Conservation (phyloP, 1,284 basidiomycete species). For the Vanrija sp. region DNA sequence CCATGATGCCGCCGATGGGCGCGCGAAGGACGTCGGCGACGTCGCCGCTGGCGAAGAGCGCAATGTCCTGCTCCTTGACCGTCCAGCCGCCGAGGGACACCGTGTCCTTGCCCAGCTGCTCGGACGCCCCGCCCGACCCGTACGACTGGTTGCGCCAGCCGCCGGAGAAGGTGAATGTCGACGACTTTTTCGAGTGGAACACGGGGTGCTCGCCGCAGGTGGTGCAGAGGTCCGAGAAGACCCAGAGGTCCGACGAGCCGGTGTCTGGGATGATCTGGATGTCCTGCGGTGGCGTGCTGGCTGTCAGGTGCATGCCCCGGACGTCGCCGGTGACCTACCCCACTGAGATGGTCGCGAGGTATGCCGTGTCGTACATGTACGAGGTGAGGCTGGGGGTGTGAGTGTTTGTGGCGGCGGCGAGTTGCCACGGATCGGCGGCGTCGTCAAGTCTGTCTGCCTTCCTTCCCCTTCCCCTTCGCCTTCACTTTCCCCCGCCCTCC, state of each 20-base stretch:
- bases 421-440: too few species aligned
- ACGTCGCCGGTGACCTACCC: too few species aligned
- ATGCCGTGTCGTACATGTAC: too few species aligned
- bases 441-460: too few species aligned
- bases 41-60: slow-evolving; percentile 38
- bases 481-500: too few species aligned
- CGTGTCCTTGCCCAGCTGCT: slow-evolving; percentile 64
- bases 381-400: too few species aligned
- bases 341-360: too few species aligned
- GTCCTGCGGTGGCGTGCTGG: slow-evolving; percentile 49
- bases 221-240: slow-evolving; percentile 31
- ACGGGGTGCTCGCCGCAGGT: slow-evolving; percentile 7
- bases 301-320: background rate
- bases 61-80: slow-evolving; percentile 65
- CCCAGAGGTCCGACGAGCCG: slow-evolving; percentile 56
- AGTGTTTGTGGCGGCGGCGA: too few species aligned
- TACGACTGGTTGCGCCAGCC: slow-evolving; percentile 20
- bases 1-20: slow-evolving; percentile 52
- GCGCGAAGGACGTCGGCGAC: slow-evolving; percentile 39
- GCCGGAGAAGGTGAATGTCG: slow-evolving; percentile 22
- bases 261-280: slow-evolving; percentile 59
- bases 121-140: slow-evolving; percentile 64
- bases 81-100: slow-evolving; percentile 78
- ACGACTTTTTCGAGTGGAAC: slow-evolving; percentile 19
- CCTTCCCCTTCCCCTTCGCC: too few species aligned